Evolutionary conservation across 2,329 filamentous ascomycete genomes (phyloP), one percentile per base, ranked within the genome.

Genomic region (Sarocladium brachiariae): DNA sequence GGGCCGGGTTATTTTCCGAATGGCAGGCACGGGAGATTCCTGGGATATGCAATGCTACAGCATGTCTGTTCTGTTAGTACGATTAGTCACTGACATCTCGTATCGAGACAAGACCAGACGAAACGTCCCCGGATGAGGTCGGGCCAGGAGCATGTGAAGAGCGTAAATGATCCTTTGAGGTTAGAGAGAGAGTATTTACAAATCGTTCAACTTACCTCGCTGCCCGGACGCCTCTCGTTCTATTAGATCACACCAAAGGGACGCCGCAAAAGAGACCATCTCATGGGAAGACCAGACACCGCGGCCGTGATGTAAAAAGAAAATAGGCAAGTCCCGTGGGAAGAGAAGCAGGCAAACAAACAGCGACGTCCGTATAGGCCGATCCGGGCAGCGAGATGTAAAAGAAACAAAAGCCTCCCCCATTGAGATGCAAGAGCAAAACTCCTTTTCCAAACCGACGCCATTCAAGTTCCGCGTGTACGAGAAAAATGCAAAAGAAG

Each of bases 161-260:
- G 50, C 49, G 54, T 52, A 58, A 55, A 56, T 58, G 55, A 59
- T 61, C 61, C 63, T 63, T 70, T 68, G 64, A 65, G 65, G 62
- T 68, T 72, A 68, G 68, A 65, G 27, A n/a, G n/a, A 30, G 65
- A 66, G 68, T 74, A 76, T 75, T 71, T 76, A 76, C 73, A 77
- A 70, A 70, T 69, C 70, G 30, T 19, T 65, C 61, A 59, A 70
- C 74, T 76, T 68, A 76, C 74, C 74, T 73, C 69, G 73, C 73
- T 77, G 73, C 74, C 74, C 71, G 64, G 71, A 70, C 63, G 60
- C 63, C 60, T 48, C 56, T 57, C 58, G 58, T 58, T 63, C 52
- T 60, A 63, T 62, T 58, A 62, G 56, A 51, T 57, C 54, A 55
- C 54, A 55, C 52, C 50, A 47, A 35, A 47, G n/a, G 24, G 16